Evolutionary conservation across 768 basidiomycete genomes (phyloP), one percentile per base, ranked within the genome.

Genomic region (Exsudoporus frostii): DNA sequence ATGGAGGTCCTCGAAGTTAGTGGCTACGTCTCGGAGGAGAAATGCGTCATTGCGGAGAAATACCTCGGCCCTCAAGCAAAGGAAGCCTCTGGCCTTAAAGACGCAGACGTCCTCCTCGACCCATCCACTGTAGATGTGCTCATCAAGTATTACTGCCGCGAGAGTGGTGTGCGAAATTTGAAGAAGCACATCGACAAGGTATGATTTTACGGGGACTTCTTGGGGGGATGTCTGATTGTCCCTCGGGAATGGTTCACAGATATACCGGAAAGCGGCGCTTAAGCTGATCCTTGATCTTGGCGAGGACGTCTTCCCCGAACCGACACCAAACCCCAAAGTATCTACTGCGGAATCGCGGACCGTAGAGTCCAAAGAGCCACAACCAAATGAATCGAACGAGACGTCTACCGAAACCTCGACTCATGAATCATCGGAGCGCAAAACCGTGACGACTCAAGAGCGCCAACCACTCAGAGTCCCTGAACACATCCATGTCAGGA

Each of bases 161-260:
- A 99, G 75, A 96, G 92, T 61, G 97, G 97, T 40, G 97, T 99
- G 29, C 78, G 97, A 45, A 93, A 94, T 65, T 65, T 99, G 68
- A 98, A 98, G 84, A 98, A 99, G 73, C 90, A 95, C 64, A 96
- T 99, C 50, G 96, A 99, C 65, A 98, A 98, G 85, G 93, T 92
- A 54, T 2, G 45, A 17, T 34, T n/a, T 6, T 32, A n/a, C 27
- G n/a, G 13, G 65, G 7, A 1, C 7, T 9, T 37, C 24, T 13
- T 33, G 10, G 7, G 19, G 27, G 17, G 1, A 25, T 38, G 3
- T 29, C 49, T 54, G 44, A 61, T 25, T 15, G 3, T 24, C 14
- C 1, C 5, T 56, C 5, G 30, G 25, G 17, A 7, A 24, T n/a
- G 13, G 22, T 44, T 48, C 17, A 20, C 51, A 98, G 93, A 94